Conservation (phyloP, 345 rosid genomes). For the Diplotaxis tenuifolia region DNA sequence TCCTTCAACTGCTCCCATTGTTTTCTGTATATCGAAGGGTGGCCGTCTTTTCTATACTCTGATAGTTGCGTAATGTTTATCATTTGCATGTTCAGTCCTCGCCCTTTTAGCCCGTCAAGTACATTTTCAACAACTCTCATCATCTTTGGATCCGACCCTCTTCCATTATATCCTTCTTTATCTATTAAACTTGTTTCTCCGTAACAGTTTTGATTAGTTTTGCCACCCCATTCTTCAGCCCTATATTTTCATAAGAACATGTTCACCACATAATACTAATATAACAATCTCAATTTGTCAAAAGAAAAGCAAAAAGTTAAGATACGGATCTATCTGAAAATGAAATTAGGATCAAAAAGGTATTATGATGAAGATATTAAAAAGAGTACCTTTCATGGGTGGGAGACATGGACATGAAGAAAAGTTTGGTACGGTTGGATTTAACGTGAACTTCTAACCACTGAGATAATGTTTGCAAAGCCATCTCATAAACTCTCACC, state of each 20-base stretch:
- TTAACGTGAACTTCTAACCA: constrained; percentile 79
- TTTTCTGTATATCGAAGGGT: constrained; percentile 64
- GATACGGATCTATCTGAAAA: background rate
- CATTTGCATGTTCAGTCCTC: constrained; percentile 56
- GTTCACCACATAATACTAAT: background rate
- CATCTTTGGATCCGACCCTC: constrained; percentile 50
- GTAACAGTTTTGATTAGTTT: constrained; percentile 50
- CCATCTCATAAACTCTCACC: constrained; percentile 81
- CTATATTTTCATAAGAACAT: constrained; percentile 27
- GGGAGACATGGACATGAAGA: constrained; percentile 87
- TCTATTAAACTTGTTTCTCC: constrained; percentile 49
- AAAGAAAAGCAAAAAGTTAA: background rate
- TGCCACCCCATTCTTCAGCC: constrained; percentile 81
- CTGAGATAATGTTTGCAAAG: constrained; percentile 68
- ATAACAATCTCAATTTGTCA: background rate
- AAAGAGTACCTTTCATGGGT: constrained; percentile 69
- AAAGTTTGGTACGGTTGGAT: constrained; percentile 59
- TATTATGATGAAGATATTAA: background rate
- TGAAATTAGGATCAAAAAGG: background rate
- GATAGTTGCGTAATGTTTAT: constrained; percentile 76
- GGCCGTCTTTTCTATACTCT: constrained; percentile 80
- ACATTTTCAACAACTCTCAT: constrained; percentile 50
- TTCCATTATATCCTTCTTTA: constrained; percentile 55
- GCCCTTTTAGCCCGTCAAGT: constrained; percentile 39
- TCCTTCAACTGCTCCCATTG: constrained; percentile 67